Evolutionary conservation across 2,329 filamentous ascomycete species (phyloP), one percentile per base, ranked within the genome.

Genomic region (Nemania bipapillata): DNA sequence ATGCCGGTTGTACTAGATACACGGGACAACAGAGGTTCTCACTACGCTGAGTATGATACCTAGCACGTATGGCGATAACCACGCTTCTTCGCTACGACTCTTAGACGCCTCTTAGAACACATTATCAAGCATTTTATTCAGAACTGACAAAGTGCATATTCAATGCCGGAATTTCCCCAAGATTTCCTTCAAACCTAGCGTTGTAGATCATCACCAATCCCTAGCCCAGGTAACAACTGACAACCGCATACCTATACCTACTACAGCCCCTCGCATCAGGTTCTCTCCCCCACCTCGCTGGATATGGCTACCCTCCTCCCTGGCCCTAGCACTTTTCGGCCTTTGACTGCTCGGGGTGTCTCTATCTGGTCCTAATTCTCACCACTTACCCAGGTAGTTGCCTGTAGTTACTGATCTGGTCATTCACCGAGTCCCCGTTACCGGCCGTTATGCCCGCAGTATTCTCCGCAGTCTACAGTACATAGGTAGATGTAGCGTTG

Each of bases 261-360:
- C 17, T 32, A 32, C 50, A n/a, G 11, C 26, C 28, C 26, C 26
- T 53, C 28, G 20, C 50, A n/a, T 28, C 15, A 24, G 26, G 15
- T 4, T n/a, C 15, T 60, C 52, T 54, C 12, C 8, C 20, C 30
- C 30, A 32, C 30, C 30, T 32, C 24, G 26, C 17, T 54, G 61
- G 47, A 57, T 66, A 59, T 28, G 24, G 47, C 62, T 53, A 66
- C 62, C 61, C 66, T 64, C 53, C 57, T 62, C 58, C 62, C 45
- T 17, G 42, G 37, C 22, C 22, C 22, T 22, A 37, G 35, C 45
- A 30, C 28, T n/a, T 53, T 69, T 55, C 52, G 1, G 53, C 17
- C 12, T 22, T 45, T 8, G 47, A 69, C 66, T 68, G 56, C 66
- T 57, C 24, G 66, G 66, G 66, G 66, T 66, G 66, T 52, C 35